Evolutionary conservation across 495 filamentous ascomycete species (phyloP).

Genomic region (Neurospora discreta): DNA sequence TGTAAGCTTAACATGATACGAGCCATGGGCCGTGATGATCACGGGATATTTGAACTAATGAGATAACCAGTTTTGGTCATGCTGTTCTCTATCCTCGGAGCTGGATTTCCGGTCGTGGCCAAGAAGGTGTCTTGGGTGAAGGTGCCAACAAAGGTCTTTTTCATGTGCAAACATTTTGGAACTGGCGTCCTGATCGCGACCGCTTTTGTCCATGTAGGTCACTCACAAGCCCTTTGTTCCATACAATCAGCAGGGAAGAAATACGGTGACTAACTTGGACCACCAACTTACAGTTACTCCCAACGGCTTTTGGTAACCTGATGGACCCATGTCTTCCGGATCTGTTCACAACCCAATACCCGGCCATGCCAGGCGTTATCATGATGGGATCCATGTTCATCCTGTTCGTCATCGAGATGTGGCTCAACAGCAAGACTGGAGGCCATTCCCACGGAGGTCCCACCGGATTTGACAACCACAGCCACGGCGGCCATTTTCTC

Average conservation of each 20-base stretch:
- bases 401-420: conserved; percentile 48
- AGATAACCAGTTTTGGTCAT: conserved; percentile 28
- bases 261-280: background rate
- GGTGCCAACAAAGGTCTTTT: conserved; percentile 41
- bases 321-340: conserved; percentile 48
- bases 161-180: conserved; percentile 53
- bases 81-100: conserved; percentile 30
- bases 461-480: conserved; percentile 25
- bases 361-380: conserved; percentile 49
- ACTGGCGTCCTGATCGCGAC: conserved; percentile 61
- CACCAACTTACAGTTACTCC: conserved; percentile 31
- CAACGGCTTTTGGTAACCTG: conserved; percentile 44
- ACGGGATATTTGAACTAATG: conserved; percentile 2
- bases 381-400: conserved; percentile 46
- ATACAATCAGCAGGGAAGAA: background rate
- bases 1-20: conserved; percentile 32
- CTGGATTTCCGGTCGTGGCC: conserved; percentile 42
- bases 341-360: conserved; percentile 43
- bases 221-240: background rate
- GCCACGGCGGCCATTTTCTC: conserved; percentile 7
- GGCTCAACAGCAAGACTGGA: conserved; percentile 38
- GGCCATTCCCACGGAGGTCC: conserved; percentile 41
- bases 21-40: background rate
- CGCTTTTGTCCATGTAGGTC: conserved; percentile 58
- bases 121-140: conserved; percentile 45